phyloP scores from a whole-genome alignment of 1,139 yeast genomes.

The Yamadazyma sp. region DNA sequence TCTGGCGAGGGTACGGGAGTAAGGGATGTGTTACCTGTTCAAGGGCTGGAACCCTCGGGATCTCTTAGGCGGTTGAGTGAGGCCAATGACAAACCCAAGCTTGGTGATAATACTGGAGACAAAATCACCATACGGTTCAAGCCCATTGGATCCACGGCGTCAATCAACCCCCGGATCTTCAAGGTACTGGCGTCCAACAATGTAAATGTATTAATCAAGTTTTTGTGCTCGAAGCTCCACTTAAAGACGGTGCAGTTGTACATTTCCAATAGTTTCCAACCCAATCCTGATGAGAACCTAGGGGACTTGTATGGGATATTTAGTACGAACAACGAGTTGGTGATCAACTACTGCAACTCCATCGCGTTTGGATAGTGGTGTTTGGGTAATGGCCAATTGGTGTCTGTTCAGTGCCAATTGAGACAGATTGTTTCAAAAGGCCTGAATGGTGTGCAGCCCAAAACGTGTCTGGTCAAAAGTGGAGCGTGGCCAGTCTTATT shows the following conservation, averaged over 20 bases:
- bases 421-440: no score
- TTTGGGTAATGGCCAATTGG: no score
- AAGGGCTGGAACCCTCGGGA: no score
- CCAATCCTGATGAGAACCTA: constrained; percentile 56
- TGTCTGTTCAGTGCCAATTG: no score
- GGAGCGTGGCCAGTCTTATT: no score
- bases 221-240: constrained; percentile 42
- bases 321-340: constrained; percentile 49
- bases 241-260: constrained; percentile 35
- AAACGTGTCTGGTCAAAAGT: no score
- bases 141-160: constrained; percentile 58
- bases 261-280: constrained; percentile 60
- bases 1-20: no score
- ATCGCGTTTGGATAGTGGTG: constrained; percentile 54
- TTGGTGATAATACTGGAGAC: no score
- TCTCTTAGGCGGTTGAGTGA: no score
- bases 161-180: constrained; percentile 49
- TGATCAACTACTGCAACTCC: constrained; percentile 53
- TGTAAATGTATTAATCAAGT: constrained; percentile 36
- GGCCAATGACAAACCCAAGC: no score
- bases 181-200: constrained; percentile 48
- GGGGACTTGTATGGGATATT: constrained; percentile 48
- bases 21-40: no score
- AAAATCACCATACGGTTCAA: constrained; percentile 51
- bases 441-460: no score